Evolutionary conservation across 305 asterid species (phyloP).

Genomic region (Plantago rigida): DNA sequence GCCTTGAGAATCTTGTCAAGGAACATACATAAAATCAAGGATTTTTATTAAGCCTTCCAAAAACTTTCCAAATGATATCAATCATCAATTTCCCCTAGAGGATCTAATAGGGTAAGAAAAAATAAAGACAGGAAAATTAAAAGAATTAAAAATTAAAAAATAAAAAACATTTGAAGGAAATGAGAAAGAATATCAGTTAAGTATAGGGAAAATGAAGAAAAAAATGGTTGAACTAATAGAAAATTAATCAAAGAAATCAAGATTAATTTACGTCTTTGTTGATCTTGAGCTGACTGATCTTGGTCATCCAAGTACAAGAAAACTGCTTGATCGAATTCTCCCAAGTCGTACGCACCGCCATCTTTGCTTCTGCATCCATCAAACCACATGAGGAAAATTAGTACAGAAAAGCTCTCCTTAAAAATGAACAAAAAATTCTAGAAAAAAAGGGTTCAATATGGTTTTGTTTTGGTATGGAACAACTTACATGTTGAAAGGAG

Average conservation of each 20-base stretch:
- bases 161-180: background rate
- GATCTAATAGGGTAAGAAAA: conserved; percentile 27
- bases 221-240: background rate
- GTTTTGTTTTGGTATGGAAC: background rate
- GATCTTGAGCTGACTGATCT: conserved; percentile 57
- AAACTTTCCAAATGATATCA: conserved; percentile 40
- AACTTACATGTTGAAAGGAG: conserved; percentile 3
- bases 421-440: background rate
- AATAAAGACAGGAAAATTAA: conserved; percentile 5
- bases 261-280: conserved; percentile 43
- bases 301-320: conserved; percentile 58
- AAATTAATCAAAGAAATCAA: background rate
- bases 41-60: conserved; percentile 2
- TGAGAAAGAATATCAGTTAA: background rate
- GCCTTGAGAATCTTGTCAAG: conserved; percentile 45
- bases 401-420: background rate
- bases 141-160: background rate
- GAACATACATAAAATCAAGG: conserved; percentile 37
- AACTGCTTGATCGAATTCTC: conserved; percentile 78
- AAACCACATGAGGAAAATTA: background rate
- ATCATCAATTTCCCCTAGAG: conserved; percentile 22
- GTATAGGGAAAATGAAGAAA: background rate
- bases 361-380: conserved; percentile 33
- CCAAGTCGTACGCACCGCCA: conserved; percentile 52
- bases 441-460: background rate